Percentiles rank a stretch among this genome's conserved stretches.
These are phyloP conservation scores for Didymella lethalis DNA, from an alignment of 2,329 filamentous ascomycete genomes.

Conservation along the genomic window DNA sequence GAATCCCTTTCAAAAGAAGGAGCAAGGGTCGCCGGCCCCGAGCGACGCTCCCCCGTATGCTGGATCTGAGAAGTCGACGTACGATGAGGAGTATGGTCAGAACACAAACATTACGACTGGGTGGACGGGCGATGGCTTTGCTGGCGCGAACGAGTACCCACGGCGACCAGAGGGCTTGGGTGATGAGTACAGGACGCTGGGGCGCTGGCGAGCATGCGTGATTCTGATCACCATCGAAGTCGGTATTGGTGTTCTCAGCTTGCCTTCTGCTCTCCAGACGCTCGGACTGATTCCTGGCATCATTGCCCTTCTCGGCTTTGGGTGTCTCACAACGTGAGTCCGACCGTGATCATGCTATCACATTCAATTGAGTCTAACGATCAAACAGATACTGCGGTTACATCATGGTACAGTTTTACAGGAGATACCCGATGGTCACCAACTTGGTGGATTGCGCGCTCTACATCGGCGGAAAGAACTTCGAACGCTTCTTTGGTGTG, in stretches of 20 bases:
- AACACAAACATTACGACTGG: constrained; percentile 37
- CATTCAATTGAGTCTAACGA: neutral
- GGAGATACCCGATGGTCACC: constrained; percentile 39
- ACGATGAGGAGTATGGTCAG: constrained; percentile 34
- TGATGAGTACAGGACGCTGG: constrained; percentile 39
- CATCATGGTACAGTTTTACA: constrained; percentile 39
- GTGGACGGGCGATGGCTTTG: constrained; percentile 35
- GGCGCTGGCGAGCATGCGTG: constrained; percentile 41
- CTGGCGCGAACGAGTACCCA: constrained; percentile 36
- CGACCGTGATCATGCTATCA: too few relatives aligned
- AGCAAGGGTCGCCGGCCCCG: constrained; percentile 19
- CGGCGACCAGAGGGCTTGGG: constrained; percentile 17
- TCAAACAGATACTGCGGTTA: constrained; percentile 32
- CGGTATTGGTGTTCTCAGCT: constrained; percentile 40
- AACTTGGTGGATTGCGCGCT: constrained; percentile 42
- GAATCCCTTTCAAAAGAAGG: constrained; percentile 35
- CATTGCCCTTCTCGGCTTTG: constrained; percentile 42
- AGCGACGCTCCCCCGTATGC: constrained; percentile 26
- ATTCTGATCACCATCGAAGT: constrained; percentile 45
- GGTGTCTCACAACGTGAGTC: constrained; percentile 28
- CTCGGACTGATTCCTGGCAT: constrained; percentile 43
- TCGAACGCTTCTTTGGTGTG: constrained; percentile 37
- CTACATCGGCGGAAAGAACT: constrained; percentile 38
- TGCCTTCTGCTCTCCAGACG: constrained; percentile 40
- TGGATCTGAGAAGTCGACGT: constrained; percentile 30